These are phyloP conservation scores for Takakia lepidozioides DNA, from an alignment of 225 moss, liverwort and hornwort genomes.

Conservation along the genomic window DNA sequence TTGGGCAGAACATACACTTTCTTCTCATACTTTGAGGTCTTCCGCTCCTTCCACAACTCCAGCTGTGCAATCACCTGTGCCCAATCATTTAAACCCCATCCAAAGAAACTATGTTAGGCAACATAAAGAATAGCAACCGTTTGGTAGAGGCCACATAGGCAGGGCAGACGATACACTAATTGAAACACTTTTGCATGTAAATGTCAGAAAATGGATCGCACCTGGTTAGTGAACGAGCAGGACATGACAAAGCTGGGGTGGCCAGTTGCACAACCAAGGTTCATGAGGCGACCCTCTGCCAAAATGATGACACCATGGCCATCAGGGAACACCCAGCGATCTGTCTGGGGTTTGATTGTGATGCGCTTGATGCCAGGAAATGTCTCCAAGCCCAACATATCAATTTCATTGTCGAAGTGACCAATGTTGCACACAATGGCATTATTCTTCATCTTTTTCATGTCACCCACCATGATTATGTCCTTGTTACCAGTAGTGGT, in stretches of 20 bases:
- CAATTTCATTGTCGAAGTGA: constrained; percentile 95
- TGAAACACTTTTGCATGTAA: neutral
- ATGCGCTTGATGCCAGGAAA: constrained; percentile 62
- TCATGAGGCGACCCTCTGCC: constrained; percentile 92
- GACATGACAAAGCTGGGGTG: constrained; percentile 98
- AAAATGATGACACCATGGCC: constrained; percentile 55
- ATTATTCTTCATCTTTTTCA: constrained; percentile 98
- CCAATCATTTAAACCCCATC: neutral
- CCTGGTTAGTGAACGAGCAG: constrained; percentile 98
- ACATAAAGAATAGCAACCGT: no score
- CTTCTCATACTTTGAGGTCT: constrained; percentile 92
- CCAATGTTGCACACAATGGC: constrained; percentile 98
- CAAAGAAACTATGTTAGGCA: neutral
- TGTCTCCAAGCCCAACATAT: constrained; percentile 77
- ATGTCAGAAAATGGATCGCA: neutral
- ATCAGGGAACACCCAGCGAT: constrained; percentile 83
- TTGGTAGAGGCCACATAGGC: neutral
- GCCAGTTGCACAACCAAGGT: constrained; percentile 88
- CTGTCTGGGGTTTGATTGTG: constrained; percentile 96
- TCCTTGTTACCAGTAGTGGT: constrained; percentile 98
- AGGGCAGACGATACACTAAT: no score
- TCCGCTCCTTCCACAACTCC: constrained; percentile 93
- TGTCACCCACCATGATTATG: constrained; percentile 89
- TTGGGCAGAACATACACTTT: constrained; percentile 94
- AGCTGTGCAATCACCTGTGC: constrained; percentile 62